phyloP scores from a whole-genome alignment of 495 filamentous ascomycete genomes.

The Astrocystis sublimbata region DNA sequence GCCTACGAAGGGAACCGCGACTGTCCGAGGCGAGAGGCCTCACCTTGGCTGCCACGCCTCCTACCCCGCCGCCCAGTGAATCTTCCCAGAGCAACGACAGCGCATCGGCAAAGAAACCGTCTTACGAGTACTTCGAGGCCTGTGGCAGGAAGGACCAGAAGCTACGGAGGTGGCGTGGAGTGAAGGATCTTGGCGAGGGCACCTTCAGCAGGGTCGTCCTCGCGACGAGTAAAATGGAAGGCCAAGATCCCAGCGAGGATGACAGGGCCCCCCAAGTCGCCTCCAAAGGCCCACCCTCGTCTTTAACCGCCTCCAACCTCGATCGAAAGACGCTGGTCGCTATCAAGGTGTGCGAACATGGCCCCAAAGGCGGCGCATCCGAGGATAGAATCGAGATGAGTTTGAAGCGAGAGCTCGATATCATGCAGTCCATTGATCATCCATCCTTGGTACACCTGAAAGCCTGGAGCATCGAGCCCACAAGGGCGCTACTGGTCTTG shows the following conservation, averaged over 20 bases:
- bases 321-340: slow-evolving; percentile 76
- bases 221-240: slow-evolving; percentile 62
- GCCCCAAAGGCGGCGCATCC: slow-evolving; percentile 83
- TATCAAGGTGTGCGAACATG: slow-evolving; percentile 93
- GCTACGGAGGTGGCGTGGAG: slow-evolving; percentile 67
- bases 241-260: slow-evolving; percentile 40
- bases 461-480: slow-evolving; percentile 79
- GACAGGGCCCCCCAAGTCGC: slow-evolving; percentile 18
- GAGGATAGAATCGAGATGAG: slow-evolving; percentile 90
- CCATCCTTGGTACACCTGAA: slow-evolving; percentile 88
- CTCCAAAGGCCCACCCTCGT: slow-evolving; percentile 30
- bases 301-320: slow-evolving; percentile 36
- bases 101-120: slow-evolving; percentile 38
- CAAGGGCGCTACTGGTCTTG: slow-evolving; percentile 79
- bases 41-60: slow-evolving; percentile 61
- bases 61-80: slow-evolving; percentile 70
- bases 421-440: slow-evolving; percentile 81
- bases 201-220: slow-evolving; percentile 94
- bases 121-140: slow-evolving; percentile 64
- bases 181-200: slow-evolving; percentile 83
- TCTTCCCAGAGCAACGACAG: slow-evolving; percentile 53
- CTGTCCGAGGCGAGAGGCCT: slow-evolving; percentile 76
- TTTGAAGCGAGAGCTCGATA: slow-evolving; percentile 90
- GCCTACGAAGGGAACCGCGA: slow-evolving; percentile 78
- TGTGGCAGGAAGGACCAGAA: slow-evolving; percentile 56